Base-by-base conservation (phyloP, 2,329 filamentous ascomycete genomes). In the Chalaropsis thielavioides region DNA sequence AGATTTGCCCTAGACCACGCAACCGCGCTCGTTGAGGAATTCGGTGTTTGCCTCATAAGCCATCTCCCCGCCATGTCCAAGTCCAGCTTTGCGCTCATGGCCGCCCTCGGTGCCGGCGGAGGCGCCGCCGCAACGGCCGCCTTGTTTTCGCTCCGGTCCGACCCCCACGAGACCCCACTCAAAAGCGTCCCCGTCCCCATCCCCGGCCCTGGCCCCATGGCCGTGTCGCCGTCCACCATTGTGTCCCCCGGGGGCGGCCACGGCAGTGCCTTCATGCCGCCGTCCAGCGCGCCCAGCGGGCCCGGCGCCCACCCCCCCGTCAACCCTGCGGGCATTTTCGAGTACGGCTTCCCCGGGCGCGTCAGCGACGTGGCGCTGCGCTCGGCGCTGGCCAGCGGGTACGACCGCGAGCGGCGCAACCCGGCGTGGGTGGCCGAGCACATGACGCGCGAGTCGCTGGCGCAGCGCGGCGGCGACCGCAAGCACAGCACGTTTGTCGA, bases 381-480 rank as follows among this genome's bases (percentile, higher is more conserved):
- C 44, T 78, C 84, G 31, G 88, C 90, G 41, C 82, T 97, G 64
- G 82, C 92, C 69, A 95, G 92, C 40, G 86, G 88, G 71, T 99
- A 87, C 81, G 92, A 99, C 77, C 90, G 94, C 35, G 87, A 90
- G 68, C 87, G 85, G 54, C 85, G 92, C 73, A 99, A 99, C 76
- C 94, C 94, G 38, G 83, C 89, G 74, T 99, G 92, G 92, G 94
- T 92, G 8, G 86, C 88, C 69, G 94, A 99, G 79, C 94, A 99
- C 79, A 96, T 99, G 75, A 99, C 94, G 0, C 85, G 91, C 1
- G 83, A 84, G 43, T 97, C 92, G 0, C 83, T 99, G 15, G 81
- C 87, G 2, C 74, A 80, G 62, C 84, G 85, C 68, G 85, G 87
- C 68, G 94, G 84, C 70, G 92, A 97, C 77, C 86, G 94, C 72